These are phyloP conservation scores for Stemphylium vesicarium DNA, from an alignment of 2,329 filamentous ascomycete genomes.

Conservation along the genomic window DNA sequence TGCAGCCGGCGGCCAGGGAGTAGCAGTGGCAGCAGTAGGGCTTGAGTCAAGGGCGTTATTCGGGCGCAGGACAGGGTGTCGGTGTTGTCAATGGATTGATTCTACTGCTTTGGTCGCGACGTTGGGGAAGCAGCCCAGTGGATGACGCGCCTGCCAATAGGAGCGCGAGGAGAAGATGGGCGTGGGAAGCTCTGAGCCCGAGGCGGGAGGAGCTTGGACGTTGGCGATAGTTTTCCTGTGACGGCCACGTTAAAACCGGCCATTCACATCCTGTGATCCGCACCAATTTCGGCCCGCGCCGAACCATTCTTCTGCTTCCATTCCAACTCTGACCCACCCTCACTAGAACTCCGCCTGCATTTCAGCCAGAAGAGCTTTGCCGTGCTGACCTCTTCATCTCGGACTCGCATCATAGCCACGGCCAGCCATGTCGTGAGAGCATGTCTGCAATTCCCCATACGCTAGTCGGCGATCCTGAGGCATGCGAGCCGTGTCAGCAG, in stretches of 20 bases:
- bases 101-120: conserved; percentile 10
- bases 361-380: neutral
- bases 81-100: conserved; percentile 21
- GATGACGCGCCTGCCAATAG: conserved; percentile 17
- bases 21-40: conserved; percentile 12
- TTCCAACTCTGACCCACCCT: neutral
- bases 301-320: neutral
- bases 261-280: neutral
- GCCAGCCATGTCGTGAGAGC: conserved; percentile 1
- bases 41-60: conserved; percentile 14
- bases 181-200: conserved; percentile 1
- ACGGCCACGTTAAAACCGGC: conserved; percentile 1
- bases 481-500: conserved; percentile 19
- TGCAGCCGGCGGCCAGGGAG: conserved; percentile 19
- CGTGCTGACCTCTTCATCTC: too few relatives aligned
- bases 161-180: conserved; percentile 18
- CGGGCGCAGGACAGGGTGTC: conserved; percentile 14
- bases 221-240: neutral
- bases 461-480: conserved; percentile 25
- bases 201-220: conserved; percentile 12
- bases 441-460: conserved; percentile 6
- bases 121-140: conserved; percentile 5
- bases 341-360: neutral
- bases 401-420: neutral
- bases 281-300: conserved; percentile 10